Conservation (phyloP, 1,284 basidiomycete species). For the Porogramme epimiltina region DNA sequence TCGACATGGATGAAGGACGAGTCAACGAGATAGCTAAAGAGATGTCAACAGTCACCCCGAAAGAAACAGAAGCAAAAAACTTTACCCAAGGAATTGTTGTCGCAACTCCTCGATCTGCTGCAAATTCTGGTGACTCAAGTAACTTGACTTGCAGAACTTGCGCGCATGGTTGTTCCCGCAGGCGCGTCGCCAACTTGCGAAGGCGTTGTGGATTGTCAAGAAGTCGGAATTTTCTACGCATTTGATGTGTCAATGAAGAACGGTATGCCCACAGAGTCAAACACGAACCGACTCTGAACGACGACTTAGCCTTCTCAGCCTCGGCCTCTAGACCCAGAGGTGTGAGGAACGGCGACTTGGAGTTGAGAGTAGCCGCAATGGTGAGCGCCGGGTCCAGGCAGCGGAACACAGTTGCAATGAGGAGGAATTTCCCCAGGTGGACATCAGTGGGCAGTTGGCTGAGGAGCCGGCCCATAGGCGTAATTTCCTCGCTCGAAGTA, state of each 20-base stretch:
- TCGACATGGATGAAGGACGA: conserved; percentile 83
- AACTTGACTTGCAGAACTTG: conserved; percentile 85
- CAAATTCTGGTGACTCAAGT: conserved; percentile 90
- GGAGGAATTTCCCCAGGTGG: conserved; percentile 93
- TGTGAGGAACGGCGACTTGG: conserved; percentile 91
- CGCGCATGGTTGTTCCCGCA: conserved; percentile 63
- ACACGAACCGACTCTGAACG: conserved; percentile 75
- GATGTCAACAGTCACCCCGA: background rate
- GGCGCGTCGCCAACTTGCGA: conserved; percentile 86
- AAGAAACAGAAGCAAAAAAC: background rate
- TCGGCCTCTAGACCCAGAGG: conserved; percentile 90
- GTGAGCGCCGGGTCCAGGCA: conserved; percentile 96
- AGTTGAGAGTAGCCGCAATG: conserved; percentile 91
- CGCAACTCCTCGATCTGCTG: conserved; percentile 97
- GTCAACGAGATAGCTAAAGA: conserved; percentile 77
- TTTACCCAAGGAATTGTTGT: conserved; percentile 86
- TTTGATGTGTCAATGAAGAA: background rate
- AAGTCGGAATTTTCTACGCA: conserved; percentile 92
- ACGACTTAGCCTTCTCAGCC: conserved; percentile 83
- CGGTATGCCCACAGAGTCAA: background rate
- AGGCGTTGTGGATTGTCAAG: conserved; percentile 90
- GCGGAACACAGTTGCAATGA: conserved; percentile 84
- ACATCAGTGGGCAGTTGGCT: conserved; percentile 96
- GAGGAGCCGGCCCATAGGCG: conserved; percentile 89
- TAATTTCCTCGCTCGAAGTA: conserved; percentile 89